Conservation (phyloP, 2,329 filamentous ascomycete genomes). For the Acarospora socialis region DNA sequence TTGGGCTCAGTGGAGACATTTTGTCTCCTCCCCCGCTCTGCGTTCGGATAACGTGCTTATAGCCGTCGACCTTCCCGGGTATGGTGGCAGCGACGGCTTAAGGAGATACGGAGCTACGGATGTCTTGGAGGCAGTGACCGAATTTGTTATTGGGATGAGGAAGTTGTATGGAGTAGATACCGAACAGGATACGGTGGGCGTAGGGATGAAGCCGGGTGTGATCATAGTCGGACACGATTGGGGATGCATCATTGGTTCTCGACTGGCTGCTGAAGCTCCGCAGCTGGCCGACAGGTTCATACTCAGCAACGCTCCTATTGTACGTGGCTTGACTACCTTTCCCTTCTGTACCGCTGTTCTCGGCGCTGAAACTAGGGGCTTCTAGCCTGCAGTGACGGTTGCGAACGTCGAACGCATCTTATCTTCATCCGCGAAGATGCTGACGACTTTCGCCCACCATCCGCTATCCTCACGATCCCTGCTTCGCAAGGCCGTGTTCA, state of each 20-base stretch:
- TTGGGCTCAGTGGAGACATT: conserved; percentile 38
- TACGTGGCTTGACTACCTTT: conserved; percentile 21
- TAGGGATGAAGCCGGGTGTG: conserved; percentile 20
- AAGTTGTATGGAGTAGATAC: conserved; percentile 29
- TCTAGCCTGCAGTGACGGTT: conserved; percentile 26
- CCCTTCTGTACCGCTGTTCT: conserved; percentile 2
- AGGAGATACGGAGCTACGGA: conserved; percentile 34
- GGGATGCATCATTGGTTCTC: conserved; percentile 38
- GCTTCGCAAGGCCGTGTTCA: conserved; percentile 29
- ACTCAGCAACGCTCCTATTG: conserved; percentile 38
- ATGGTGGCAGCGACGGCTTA: conserved; percentile 42
- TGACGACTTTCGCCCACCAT: conserved; percentile 31
- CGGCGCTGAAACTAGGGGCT: background rate
- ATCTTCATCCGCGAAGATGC: conserved; percentile 34
- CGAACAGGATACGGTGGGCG: conserved; percentile 4
- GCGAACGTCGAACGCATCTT: conserved; percentile 30
- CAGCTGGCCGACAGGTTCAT: conserved; percentile 42
- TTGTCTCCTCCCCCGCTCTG: conserved; percentile 29
- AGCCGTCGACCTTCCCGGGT: conserved; percentile 44
- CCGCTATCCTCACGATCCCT: conserved; percentile 32
- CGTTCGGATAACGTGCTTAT: conserved; percentile 32
- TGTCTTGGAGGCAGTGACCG: conserved; percentile 38
- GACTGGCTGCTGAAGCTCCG: conserved; percentile 44
- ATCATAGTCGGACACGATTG: conserved; percentile 41
- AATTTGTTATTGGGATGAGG: conserved; percentile 39